phyloP scores from a whole-genome alignment of 352 stramenopile genomes.

The Globisporangium takayamanum region DNA sequence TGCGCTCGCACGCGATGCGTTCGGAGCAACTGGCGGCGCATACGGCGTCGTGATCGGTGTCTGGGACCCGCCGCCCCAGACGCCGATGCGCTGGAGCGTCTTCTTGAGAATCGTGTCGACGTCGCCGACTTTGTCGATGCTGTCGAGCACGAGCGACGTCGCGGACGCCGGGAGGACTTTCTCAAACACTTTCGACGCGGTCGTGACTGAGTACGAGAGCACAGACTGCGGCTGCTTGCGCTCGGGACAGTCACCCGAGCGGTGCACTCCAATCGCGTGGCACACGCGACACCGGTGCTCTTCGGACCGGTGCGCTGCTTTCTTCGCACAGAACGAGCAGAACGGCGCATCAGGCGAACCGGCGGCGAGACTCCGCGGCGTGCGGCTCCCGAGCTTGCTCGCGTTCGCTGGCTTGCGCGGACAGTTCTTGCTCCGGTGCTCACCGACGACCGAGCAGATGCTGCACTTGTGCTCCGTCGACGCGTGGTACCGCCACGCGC shows the following conservation, averaged over 20 bases:
- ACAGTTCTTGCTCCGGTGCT: conserved; percentile 65
- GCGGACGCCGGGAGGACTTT: conserved; percentile 46
- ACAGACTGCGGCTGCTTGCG: conserved; percentile 30
- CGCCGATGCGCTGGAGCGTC: conserved; percentile 60
- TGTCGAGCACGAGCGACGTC: conserved; percentile 44
- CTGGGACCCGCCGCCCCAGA: conserved; percentile 78
- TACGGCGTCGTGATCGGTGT: conserved; percentile 79
- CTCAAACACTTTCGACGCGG: conserved; percentile 58
- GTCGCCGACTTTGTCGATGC: conserved; percentile 69
- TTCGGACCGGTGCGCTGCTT: conserved; percentile 41
- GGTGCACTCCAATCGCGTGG: conserved; percentile 41
- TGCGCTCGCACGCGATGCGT: not conserved
- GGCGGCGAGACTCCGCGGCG: conserved; percentile 8
- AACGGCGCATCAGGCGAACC: conserved; percentile 10
- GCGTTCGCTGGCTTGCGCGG: conserved; percentile 25
- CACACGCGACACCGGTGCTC: conserved; percentile 62
- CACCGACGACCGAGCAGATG: conserved; percentile 45
- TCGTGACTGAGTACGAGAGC: conserved; percentile 63
- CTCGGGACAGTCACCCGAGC: conserved; percentile 48
- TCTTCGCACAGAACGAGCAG: conserved; percentile 60
- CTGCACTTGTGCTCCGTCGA: conserved; percentile 63
- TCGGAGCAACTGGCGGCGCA: conserved; percentile 12
- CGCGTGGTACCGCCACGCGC: conserved; percentile 36
- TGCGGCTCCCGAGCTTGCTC: conserved; percentile 5
- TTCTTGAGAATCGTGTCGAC: conserved; percentile 63